Conservation (phyloP, 2,329 filamentous ascomycete genomes). For the Gaeumannomyces tritici region DNA sequence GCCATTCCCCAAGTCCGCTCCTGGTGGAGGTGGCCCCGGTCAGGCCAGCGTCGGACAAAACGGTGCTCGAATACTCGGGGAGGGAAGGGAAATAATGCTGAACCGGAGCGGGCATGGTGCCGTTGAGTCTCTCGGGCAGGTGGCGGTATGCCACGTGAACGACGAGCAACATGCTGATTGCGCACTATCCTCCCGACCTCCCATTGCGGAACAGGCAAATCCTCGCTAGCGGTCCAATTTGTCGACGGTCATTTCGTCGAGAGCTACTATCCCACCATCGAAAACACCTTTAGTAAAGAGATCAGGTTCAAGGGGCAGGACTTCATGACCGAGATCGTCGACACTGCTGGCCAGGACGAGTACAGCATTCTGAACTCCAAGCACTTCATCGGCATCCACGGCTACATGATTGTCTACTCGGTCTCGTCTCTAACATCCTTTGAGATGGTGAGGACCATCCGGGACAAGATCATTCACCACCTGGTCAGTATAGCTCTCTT, state of each 20-base stretch:
- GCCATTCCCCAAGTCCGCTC: not conserved
- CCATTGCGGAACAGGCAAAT: conserved; percentile 61
- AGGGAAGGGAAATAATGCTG: not conserved
- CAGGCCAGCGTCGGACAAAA: too few relatives aligned
- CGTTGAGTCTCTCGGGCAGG: not conserved
- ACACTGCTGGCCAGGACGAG: conserved; percentile 97
- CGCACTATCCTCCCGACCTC: not conserved
- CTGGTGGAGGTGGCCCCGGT: not conserved
- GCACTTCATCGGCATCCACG: conserved; percentile 98
- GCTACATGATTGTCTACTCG: conserved; percentile 98
- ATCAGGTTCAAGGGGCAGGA: conserved; percentile 91
- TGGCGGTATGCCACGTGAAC: not conserved
- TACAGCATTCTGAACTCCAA: conserved; percentile 98
- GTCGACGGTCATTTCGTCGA: conserved; percentile 98
- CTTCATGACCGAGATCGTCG: conserved; percentile 92
- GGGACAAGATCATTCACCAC: conserved; percentile 96
- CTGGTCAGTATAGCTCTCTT: conserved; percentile 50
- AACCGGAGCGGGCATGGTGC: too few relatives aligned
- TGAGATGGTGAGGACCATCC: conserved; percentile 93
- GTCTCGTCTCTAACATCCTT: conserved; percentile 89
- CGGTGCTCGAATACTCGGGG: too few relatives aligned
- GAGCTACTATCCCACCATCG: conserved; percentile 97
- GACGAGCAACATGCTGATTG: not conserved
- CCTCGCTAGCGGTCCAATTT: conserved; percentile 91
- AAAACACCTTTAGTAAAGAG: conserved; percentile 96